Base-by-base conservation (phyloP, 176 grass and related monocot species). In the Luzula sylvatica region DNA sequence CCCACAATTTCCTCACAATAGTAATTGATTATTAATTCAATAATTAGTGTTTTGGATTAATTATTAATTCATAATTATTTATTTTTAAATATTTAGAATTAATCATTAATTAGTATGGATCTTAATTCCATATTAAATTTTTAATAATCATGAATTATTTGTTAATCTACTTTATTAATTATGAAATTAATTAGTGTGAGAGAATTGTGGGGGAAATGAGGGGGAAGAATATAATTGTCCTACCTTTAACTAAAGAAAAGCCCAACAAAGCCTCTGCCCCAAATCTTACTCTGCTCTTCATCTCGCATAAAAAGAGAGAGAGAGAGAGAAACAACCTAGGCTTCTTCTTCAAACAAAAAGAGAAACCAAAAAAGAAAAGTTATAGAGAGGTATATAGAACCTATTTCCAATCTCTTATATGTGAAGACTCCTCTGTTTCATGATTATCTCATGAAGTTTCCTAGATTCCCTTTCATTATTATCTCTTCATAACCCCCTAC, bases 401-500 rank as follows among this genome's bases (percentile, higher is more conserved):
- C 76, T 83, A 82, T 79, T 72, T 74, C 55, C 67, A 60, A 41
- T 57, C 23, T 68, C 83, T 88, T 88, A 50, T 47, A 61, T 42
- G 60, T 90, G 78, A 98, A 90, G 81, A 50, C 66, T 69, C 46
- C 21, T 14, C 52, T 42, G 51, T 19, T 63, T 40, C 53, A 39
- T 67, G 68, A 87, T 58, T 71, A 72, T 65, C 74, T 41, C 65
- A 55, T 88, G 90, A 85, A 86, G 70, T 72, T 88, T 95, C 80
- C 50, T 78, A 88, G 70, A 88, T 90, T 82, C 81, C 45, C 20
- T 46, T 53, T 13, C 15, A 24, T 61, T 50, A 24, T 61, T 50
- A 40, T 20, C 42, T 48, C 24, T 71, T 76, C 49, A 4, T 64
- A 70, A 40, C 35, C 81, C 62, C 46, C 41, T n/a, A 43, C 55